These are phyloP conservation scores for Microdochium bolleyi DNA, from an alignment of 2,329 filamentous ascomycete genomes.

Conservation along the genomic window DNA sequence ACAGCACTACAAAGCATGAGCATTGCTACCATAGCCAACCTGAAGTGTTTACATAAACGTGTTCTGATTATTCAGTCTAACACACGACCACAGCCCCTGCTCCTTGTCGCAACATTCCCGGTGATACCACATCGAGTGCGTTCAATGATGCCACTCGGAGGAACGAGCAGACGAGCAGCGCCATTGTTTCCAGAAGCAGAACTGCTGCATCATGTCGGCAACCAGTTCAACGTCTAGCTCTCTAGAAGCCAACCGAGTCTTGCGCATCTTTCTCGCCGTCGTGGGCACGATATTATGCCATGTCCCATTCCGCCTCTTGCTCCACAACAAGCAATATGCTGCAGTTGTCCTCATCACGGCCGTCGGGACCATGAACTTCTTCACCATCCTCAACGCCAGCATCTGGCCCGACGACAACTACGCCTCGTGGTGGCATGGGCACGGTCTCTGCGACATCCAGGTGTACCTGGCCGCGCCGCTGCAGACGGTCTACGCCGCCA, in stretches of 20 bases:
- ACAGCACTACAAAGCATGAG: too few relatives aligned
- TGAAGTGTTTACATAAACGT: too few relatives aligned
- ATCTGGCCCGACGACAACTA: constrained; percentile 47
- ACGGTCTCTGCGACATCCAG: constrained; percentile 46
- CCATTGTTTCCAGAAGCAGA: neutral
- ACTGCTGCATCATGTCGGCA: neutral
- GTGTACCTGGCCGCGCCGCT: constrained; percentile 25
- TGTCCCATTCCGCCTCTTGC: constrained; percentile 43
- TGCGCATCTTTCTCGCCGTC: constrained; percentile 37
- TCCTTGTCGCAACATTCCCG: too few relatives aligned
- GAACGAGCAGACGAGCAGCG: neutral
- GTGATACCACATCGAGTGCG: too few relatives aligned
- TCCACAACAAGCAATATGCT: constrained; percentile 44
- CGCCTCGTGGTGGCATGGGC: constrained; percentile 40
- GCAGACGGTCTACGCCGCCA: constrained; percentile 37
- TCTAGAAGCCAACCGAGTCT: constrained; percentile 36
- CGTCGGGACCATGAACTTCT: constrained; percentile 36
- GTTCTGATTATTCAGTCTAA: too few relatives aligned
- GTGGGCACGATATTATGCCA: constrained; percentile 36
- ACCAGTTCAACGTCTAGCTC: constrained; percentile 13
- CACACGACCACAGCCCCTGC: too few relatives aligned
- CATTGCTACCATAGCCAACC: too few relatives aligned
- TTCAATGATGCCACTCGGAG: neutral
- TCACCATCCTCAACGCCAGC: constrained; percentile 40
- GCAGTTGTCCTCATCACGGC: constrained; percentile 40